Evolutionary conservation across 2,329 filamentous ascomycete genomes (phyloP).

Genomic region (Pyrenochaeta sp.): DNA sequence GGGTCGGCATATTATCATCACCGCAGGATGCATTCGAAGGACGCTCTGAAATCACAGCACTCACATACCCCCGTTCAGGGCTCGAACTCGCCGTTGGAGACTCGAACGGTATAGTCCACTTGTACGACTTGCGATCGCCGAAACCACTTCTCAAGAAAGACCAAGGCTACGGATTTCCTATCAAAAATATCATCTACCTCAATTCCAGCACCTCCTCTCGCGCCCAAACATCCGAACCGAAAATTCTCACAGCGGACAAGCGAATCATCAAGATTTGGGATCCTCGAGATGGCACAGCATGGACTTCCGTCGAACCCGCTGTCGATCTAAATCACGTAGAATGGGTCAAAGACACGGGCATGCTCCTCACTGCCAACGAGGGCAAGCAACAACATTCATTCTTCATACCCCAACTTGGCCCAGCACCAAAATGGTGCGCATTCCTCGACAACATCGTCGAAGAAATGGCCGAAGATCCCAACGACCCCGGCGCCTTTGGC

Average conservation of each 20-base stretch:
- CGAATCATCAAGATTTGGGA: conserved; percentile 98
- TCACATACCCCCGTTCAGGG: conserved; percentile 85
- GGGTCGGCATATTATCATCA: conserved; percentile 77
- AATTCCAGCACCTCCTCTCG: conserved; percentile 69
- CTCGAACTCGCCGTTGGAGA: conserved; percentile 86
- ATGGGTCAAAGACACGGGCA: conserved; percentile 90
- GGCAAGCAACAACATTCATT: conserved; percentile 94
- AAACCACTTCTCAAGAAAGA: conserved; percentile 88
- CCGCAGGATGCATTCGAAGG: conserved; percentile 49
- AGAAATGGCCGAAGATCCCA: conserved; percentile 89
- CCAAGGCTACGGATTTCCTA: conserved; percentile 92
- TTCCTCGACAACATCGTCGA: conserved; percentile 98
- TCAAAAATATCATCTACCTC: conserved; percentile 80
- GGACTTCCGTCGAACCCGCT: conserved; percentile 93
- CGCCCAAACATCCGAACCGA: conserved; percentile 71
- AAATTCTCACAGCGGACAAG: conserved; percentile 91
- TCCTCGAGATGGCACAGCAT: conserved; percentile 78
- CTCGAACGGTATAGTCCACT: conserved; percentile 84
- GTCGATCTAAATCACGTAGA: conserved; percentile 95
- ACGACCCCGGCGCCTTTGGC: conserved; percentile 65
- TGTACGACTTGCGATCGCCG: conserved; percentile 91
- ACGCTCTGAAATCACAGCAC: conserved; percentile 76
- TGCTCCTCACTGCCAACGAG: conserved; percentile 96
- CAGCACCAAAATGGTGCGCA: conserved; percentile 92
- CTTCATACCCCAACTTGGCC: conserved; percentile 91